Evolutionary conservation across 768 basidiomycete species (phyloP), one percentile per base, ranked within the genome.

Genomic region (Asterophora parasitica): DNA sequence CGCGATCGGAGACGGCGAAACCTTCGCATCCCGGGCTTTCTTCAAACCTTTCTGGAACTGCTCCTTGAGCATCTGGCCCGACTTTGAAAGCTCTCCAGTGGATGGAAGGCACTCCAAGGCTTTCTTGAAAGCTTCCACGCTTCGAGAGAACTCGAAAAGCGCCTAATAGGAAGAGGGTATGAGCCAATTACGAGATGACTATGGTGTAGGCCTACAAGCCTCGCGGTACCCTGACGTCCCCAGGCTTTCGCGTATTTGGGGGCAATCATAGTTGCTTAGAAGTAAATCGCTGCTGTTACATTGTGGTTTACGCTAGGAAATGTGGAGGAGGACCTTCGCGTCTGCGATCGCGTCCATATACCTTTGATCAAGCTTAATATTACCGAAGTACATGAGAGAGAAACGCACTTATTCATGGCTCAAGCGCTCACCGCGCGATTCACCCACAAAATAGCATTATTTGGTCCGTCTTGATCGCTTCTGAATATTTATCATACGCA

Each of bases 401-500:
- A 31, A 13, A 36, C 58, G 34, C 30, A 72, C 73, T 61, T 64
- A 47, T 68, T 66, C 59, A 73, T 52, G 1, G 59, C 61, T 28
- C 71, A 48, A 31, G 58, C 58, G 42, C 65, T 65, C n/a, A 73
- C 75, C 3, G 75, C 72, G 12, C 74, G 69, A 55, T 77, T 77
- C 17, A 69, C 65, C 50, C 68, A 73, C 13, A 75, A 57, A 4
- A 77, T 56, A 0, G 73, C 68, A 51, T 73, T 72, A 15, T 58
- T 55, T 7, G 63, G 30, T 70, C 64, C 46, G 61, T 57, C 41
- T 61, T 61, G 51, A 77, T 73, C 8, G 73, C 75, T 39, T 68
- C 63, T 1, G 69, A 61, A 51, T 74, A 77, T 46, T 72, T 73
- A 6, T 58, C 42, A 46, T 66, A 64, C 5, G 72, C 74, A 4